Evolutionary conservation across 2,329 filamentous ascomycete genomes (phyloP), one percentile per base, ranked within the genome.

Genomic region (Cladophialophora bantiana): DNA sequence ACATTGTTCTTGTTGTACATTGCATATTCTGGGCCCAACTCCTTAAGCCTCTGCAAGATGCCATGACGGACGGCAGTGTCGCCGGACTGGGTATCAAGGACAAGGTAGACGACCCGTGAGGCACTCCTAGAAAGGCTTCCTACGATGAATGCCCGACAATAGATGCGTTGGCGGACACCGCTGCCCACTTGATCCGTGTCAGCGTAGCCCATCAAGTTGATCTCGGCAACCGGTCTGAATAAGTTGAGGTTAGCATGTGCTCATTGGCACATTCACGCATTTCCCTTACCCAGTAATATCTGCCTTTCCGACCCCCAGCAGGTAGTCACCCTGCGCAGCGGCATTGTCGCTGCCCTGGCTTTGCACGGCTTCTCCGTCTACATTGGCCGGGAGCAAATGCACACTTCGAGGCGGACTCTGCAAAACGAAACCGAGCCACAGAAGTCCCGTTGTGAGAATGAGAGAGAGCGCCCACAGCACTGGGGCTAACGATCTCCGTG

Each of bases 171-270:
- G 57, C 94, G 89, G 59, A 98, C 82, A 26, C 94, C 94, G 1
- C 89, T 89, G 54, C 94, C 94, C 35, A 90, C 81, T 80, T 98
- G 94, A 50, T 86, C 86, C n/a, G 89, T 83, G 77, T 94, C 91
- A 36, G 94, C 94, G 81, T 97, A 97, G 68, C 94, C 94, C 84
- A 94, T 95, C 76, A 97, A 86, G 74, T 93, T 93, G 75, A 97
- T 86, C 78, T 97, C 93, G 26, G 96, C 93, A 12, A 96, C 92
- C 0, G 93, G 93, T 1, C 91, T 88, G 68, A 15, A 40, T 54
- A 26, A n/a, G 13, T 65, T 59, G 53, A 20, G 7, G 18, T 68
- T 62, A 67, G 26, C 26, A 65, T n/a, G 55, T 62, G 18, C 20
- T 60, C 18, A 59, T 60, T n/a, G 40, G 32, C 15, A 35, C 26